Evolutionary conservation across 768 basidiomycete species (phyloP).

Genomic region (Boletus edulis): DNA sequence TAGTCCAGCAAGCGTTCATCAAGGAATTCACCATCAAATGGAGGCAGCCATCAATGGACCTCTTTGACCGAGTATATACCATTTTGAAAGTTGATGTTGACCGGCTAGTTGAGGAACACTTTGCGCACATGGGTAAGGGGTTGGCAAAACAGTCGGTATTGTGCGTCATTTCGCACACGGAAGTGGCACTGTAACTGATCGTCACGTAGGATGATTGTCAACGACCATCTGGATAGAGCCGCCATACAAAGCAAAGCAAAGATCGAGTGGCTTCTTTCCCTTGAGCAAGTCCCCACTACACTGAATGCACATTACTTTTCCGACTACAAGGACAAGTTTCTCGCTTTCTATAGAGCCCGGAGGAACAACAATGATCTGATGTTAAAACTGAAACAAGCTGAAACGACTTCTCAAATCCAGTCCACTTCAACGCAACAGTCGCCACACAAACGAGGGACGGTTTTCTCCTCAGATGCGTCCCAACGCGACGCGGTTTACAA

Average conservation of each 20-base stretch:
- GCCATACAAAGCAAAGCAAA: slow-evolving; percentile 36
- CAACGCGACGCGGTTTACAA: slow-evolving; percentile 27
- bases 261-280: slow-evolving; percentile 44
- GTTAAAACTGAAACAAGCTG: neutral
- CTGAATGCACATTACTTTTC: slow-evolving; percentile 47
- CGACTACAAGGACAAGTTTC: slow-evolving; percentile 47
- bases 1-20: slow-evolving; percentile 54
- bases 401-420: neutral
- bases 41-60: slow-evolving; percentile 40
- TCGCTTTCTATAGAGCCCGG: slow-evolving; percentile 42
- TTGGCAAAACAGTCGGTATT: slow-evolving; percentile 44
- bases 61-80: slow-evolving; percentile 40
- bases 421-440: too few species aligned
- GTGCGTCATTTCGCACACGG: slow-evolving; percentile 28
- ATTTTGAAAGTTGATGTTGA: slow-evolving; percentile 39
- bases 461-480: too few species aligned
- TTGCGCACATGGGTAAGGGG: slow-evolving; percentile 49
- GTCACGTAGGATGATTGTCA: slow-evolving; percentile 39
- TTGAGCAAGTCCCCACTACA: slow-evolving; percentile 48
- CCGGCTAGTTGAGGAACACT: slow-evolving; percentile 44
- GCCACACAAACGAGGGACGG: too few species aligned
- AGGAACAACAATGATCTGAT: slow-evolving; percentile 6
- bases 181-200: neutral
- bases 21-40: slow-evolving; percentile 42
- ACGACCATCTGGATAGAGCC: slow-evolving; percentile 45